These are phyloP conservation scores for Fusarium anthophilum DNA, from an alignment of 2,329 filamentous ascomycete species.

Conservation along the genomic window DNA sequence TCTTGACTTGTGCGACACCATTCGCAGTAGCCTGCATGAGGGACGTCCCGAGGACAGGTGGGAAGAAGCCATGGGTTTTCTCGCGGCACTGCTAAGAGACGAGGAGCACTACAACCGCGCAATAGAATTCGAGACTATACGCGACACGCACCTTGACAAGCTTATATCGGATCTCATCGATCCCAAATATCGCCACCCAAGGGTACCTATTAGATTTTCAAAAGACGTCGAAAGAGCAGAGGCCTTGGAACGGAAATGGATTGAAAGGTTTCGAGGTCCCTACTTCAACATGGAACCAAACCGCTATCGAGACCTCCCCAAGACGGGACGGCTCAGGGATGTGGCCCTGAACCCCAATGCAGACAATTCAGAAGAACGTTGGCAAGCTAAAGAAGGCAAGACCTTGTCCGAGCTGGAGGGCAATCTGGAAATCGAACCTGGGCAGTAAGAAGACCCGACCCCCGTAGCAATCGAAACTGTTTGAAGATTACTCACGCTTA, in stretches of 20 bases:
- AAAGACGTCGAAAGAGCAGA: constrained; percentile 50
- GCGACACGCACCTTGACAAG: constrained; percentile 54
- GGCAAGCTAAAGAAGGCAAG: constrained; percentile 49
- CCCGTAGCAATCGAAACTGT: background rate
- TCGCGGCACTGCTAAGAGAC: constrained; percentile 51
- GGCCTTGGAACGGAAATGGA: constrained; percentile 55
- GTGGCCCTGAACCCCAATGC: constrained; percentile 51
- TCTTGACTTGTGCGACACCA: constrained; percentile 54
- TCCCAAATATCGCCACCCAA: constrained; percentile 40
- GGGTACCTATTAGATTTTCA: constrained; percentile 44
- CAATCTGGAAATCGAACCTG: constrained; percentile 55
- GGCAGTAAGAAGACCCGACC: constrained; percentile 56
- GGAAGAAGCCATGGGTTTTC: constrained; percentile 51
- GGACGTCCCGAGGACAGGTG: constrained; percentile 47
- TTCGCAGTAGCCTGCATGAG: constrained; percentile 49
- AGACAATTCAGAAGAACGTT: constrained; percentile 46
- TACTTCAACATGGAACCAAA: constrained; percentile 58
- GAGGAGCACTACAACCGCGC: constrained; percentile 48
- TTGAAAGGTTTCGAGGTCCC: constrained; percentile 53
- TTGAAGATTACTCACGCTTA: constrained; percentile 29
- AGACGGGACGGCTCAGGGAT: constrained; percentile 52
- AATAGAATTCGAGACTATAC: constrained; percentile 53
- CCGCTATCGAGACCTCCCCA: constrained; percentile 49
- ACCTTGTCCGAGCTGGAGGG: constrained; percentile 53
- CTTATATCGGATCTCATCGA: constrained; percentile 54